Conservation (phyloP, 805 yeast genomes). For the Saturnispora dispora region DNA sequence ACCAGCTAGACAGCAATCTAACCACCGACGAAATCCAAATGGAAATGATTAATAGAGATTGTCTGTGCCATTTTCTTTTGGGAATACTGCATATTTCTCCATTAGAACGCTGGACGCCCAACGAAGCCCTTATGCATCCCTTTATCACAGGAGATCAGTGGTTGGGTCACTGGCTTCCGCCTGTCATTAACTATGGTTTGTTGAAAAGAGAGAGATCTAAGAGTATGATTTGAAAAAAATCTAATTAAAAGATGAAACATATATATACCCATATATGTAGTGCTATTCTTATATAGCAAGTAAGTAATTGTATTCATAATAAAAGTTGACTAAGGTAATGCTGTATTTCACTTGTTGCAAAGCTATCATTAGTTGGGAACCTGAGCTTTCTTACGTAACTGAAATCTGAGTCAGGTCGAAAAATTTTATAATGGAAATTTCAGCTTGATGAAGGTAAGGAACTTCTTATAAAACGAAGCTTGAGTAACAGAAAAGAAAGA, state of each 20-base stretch:
- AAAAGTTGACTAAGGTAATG: not conserved
- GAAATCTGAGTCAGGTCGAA: not conserved
- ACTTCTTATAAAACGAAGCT: not conserved
- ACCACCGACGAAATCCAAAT: conserved; percentile 46
- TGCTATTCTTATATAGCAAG: not conserved
- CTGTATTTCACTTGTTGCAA: not conserved
- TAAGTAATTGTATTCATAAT: not conserved
- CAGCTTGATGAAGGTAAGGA: not conserved
- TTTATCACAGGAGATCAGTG: conserved; percentile 62
- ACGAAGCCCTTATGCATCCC: conserved; percentile 88
- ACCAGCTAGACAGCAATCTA: conserved; percentile 58
- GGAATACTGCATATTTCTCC: conserved; percentile 83
- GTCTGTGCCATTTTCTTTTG: conserved; percentile 65
- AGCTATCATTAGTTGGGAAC: not conserved
- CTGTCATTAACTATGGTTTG: conserved; percentile 16
- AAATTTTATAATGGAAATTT: not conserved
- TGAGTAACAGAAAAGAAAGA: conserved; percentile 18
- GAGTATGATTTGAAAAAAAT: conserved; percentile 9
- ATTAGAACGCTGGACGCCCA: conserved; percentile 93
- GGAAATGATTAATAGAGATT: conserved; percentile 63
- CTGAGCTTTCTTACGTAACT: conserved; percentile 1
- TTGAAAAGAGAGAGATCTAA: conserved; percentile 17
- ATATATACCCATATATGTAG: not conserved
- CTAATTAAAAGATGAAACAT: not conserved
- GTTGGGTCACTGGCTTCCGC: conserved; percentile 46